phyloP scores from a whole-genome alignment of 2,329 filamentous ascomycete genomes.

The Didymella arachidicola region DNA sequence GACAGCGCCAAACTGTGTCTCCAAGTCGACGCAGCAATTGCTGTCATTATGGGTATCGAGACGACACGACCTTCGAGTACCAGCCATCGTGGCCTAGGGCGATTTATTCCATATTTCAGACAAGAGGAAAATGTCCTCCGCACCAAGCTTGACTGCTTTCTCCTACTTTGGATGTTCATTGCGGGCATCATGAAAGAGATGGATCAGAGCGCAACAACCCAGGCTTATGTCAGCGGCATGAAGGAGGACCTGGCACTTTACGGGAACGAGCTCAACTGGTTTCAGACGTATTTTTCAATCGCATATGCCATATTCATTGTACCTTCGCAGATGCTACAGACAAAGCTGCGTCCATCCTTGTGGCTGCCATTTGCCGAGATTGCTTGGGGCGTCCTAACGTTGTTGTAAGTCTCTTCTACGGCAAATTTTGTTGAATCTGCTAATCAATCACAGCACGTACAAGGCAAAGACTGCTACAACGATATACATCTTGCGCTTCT shows the following conservation, averaged over 20 bases:
- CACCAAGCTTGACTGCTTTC: slow-evolving; percentile 19
- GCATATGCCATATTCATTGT: slow-evolving; percentile 20
- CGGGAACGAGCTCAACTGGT: slow-evolving; percentile 25
- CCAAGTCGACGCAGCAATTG: neutral
- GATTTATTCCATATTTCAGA: slow-evolving; percentile 7
- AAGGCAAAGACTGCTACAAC: slow-evolving; percentile 13
- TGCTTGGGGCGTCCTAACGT: slow-evolving; percentile 8
- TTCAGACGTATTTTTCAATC: slow-evolving; percentile 18
- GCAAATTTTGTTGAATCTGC: neutral
- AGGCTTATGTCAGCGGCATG: slow-evolving; percentile 27
- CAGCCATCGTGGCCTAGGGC: slow-evolving; percentile 4
- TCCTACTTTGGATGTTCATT: slow-evolving; percentile 23
- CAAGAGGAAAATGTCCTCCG: neutral
- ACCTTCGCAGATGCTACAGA: slow-evolving; percentile 23
- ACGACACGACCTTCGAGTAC: neutral
- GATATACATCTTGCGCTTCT: slow-evolving; percentile 12
- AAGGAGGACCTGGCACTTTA: slow-evolving; percentile 23
- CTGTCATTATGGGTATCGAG: neutral
- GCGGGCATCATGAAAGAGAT: slow-evolving; percentile 22
- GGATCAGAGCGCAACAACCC: slow-evolving; percentile 18
- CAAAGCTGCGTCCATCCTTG: slow-evolving; percentile 8
- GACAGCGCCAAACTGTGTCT: too few relatives aligned
- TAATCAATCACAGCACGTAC: slow-evolving; percentile 1
- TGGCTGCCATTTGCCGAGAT: slow-evolving; percentile 13
- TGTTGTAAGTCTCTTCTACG: slow-evolving; percentile 5